These are phyloP conservation scores for Zygosaccharomyces kombuchaensis DNA, from an alignment of 805 yeast species.

Conservation along the genomic window DNA sequence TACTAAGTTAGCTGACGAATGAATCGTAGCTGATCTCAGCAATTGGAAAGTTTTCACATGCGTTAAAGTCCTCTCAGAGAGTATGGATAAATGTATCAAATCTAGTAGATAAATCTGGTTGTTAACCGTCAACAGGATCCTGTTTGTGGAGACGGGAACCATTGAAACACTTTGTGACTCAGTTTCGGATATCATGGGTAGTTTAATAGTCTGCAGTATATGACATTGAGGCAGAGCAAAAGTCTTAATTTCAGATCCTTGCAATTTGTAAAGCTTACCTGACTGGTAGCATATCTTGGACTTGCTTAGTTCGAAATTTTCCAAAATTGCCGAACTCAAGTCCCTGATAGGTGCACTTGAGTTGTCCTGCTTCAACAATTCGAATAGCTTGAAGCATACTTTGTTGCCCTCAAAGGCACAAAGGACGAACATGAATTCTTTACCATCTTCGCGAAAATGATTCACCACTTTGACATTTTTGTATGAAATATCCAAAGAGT, in stretches of 20 bases:
- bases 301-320: constrained; percentile 17
- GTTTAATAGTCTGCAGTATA: constrained; percentile 15
- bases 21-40: constrained; percentile 23
- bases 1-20: constrained; percentile 3
- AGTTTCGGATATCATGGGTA: constrained; percentile 26
- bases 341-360: constrained; percentile 19
- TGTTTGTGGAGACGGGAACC: constrained; percentile 29
- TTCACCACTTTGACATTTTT: constrained; percentile 22
- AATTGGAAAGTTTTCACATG: constrained; percentile 31
- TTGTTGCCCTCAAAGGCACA: constrained; percentile 23
- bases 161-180: constrained; percentile 19
- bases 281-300: constrained; percentile 28
- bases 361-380: constrained; percentile 11
- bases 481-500: constrained; percentile 24
- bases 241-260: constrained; percentile 14
- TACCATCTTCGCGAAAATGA: constrained; percentile 20
- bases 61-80: constrained; percentile 24
- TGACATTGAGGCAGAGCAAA: constrained; percentile 30
- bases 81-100: constrained; percentile 25
- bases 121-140: constrained; percentile 28
- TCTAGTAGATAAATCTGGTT: constrained; percentile 30
- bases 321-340: constrained; percentile 25
- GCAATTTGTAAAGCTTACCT: constrained; percentile 27
- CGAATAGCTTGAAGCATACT: constrained; percentile 25
- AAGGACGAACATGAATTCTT: constrained; percentile 19